Percentiles rank a stretch among this genome's conserved stretches.
Evolutionary conservation across 106 monocot species (phyloP).

Genomic region (Allium cepa): DNA sequence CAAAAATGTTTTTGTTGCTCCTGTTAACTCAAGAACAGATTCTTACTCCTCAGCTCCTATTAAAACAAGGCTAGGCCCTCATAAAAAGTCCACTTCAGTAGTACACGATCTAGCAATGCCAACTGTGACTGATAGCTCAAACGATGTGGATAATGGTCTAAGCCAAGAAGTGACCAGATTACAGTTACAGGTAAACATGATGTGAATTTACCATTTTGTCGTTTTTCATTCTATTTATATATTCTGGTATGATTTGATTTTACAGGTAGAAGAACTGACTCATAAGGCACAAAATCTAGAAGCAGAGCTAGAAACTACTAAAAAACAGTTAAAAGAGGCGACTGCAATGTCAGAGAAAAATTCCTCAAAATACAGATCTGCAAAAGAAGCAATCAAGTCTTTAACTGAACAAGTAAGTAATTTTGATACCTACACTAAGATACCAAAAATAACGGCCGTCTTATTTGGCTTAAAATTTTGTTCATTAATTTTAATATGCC

Average conservation of each 20-base stretch:
- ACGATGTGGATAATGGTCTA: conserved; percentile 20
- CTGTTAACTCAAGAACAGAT: conserved; percentile 27
- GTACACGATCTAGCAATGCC: conserved; percentile 15
- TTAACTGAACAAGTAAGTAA: conserved; percentile 31
- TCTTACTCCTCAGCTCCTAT: conserved; percentile 45
- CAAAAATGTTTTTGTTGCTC: conserved; percentile 33
- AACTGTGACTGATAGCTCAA: conserved; percentile 23
- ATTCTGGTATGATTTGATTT: too few relatives aligned
- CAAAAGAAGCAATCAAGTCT: conserved; percentile 48
- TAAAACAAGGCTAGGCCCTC: conserved; percentile 22
- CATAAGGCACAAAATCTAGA: conserved; percentile 29
- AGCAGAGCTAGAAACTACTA: conserved; percentile 22
- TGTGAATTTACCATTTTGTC: background rate
- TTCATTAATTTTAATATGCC: too few relatives aligned
- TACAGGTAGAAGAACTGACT: conserved; percentile 35
- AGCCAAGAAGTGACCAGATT: conserved; percentile 41
- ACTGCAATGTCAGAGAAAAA: conserved; percentile 28
- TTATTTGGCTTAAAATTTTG: too few relatives aligned
- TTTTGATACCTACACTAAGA: too few relatives aligned
- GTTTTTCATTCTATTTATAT: too few relatives aligned
- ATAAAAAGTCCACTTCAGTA: conserved; percentile 6
- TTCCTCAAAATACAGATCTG: conserved; percentile 34
- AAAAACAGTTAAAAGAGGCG: conserved; percentile 26
- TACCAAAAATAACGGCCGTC: too few relatives aligned
- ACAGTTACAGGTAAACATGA: conserved; percentile 29